A percentile compares a stretch with the other conserved stretches of the same genome.
Conservation (phyloP, 192 early-diverging fungal species). For the Mortierella antarctica region DNA sequence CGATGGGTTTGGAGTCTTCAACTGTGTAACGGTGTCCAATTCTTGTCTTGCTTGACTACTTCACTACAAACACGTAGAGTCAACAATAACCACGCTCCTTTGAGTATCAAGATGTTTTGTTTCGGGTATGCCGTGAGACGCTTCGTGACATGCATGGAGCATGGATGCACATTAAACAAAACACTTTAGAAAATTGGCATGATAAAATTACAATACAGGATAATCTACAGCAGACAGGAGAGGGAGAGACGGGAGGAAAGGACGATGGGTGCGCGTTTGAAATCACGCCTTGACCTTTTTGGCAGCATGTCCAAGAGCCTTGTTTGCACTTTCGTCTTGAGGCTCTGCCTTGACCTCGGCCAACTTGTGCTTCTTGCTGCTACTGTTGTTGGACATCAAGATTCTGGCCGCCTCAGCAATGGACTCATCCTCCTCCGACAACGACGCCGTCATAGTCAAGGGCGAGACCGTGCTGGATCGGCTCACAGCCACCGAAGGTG, state of each 20-base stretch:
- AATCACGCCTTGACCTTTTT: constrained; percentile 35
- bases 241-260: not conserved
- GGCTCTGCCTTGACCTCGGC: constrained; percentile 3
- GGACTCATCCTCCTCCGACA: constrained; percentile 39
- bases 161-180: no score
- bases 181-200: no score
- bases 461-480: constrained; percentile 52
- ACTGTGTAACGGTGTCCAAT: no score
- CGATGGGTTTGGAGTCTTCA: no score
- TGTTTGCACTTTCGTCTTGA: not conserved
- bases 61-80: no score
- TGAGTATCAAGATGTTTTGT: no score
- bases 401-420: constrained; percentile 42
- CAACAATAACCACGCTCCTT: no score
- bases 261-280: not conserved
- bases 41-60: no score
- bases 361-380: constrained; percentile 26
- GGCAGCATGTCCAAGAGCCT: constrained; percentile 1
- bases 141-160: no score
- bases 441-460: constrained; percentile 7
- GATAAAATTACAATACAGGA: constrained; percentile 1
- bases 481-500: constrained; percentile 33
- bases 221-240: not conserved
- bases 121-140: no score
- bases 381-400: constrained; percentile 21